These are phyloP conservation scores for Soucietia sequanensis DNA, from an alignment of 805 yeast genomes.

Conservation along the genomic window DNA sequence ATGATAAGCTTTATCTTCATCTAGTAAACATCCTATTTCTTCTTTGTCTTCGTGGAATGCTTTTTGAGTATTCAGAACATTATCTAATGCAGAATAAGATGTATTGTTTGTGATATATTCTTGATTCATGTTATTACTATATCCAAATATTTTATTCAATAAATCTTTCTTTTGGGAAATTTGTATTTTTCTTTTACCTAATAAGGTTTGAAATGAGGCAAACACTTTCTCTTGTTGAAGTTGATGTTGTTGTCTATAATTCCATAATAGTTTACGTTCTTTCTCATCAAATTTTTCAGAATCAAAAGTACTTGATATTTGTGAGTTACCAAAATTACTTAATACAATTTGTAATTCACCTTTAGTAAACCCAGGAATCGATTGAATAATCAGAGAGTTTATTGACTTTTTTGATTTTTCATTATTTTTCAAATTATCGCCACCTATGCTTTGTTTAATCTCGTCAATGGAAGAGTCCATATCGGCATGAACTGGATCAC, in stretches of 20 bases:
- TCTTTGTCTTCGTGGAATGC: slow-evolving; percentile 43
- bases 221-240: slow-evolving; percentile 32
- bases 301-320: slow-evolving; percentile 1
- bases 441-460: not conserved
- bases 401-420: not conserved
- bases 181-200: slow-evolving; percentile 38
- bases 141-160: slow-evolving; percentile 38
- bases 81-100: slow-evolving; percentile 36
- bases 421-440: slow-evolving; percentile 2
- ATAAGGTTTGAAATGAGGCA: slow-evolving; percentile 30
- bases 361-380: slow-evolving; percentile 41
- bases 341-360: slow-evolving; percentile 30
- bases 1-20: slow-evolving; percentile 31
- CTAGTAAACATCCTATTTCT: slow-evolving; percentile 31
- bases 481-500: not conserved
- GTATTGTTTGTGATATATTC: slow-evolving; percentile 43
- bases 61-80: slow-evolving; percentile 33
- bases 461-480: not conserved
- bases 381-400: slow-evolving; percentile 13
- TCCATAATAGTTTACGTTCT: slow-evolving; percentile 25
- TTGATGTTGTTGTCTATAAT: slow-evolving; percentile 30
- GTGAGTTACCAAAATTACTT: slow-evolving; percentile 14
- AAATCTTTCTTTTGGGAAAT: slow-evolving; percentile 40
- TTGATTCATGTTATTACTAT: slow-evolving; percentile 35
- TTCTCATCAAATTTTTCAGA: slow-evolving; percentile 13